Evolutionary conservation across 2,329 filamentous ascomycete species (phyloP).

Genomic region (Knufia fluminis): DNA sequence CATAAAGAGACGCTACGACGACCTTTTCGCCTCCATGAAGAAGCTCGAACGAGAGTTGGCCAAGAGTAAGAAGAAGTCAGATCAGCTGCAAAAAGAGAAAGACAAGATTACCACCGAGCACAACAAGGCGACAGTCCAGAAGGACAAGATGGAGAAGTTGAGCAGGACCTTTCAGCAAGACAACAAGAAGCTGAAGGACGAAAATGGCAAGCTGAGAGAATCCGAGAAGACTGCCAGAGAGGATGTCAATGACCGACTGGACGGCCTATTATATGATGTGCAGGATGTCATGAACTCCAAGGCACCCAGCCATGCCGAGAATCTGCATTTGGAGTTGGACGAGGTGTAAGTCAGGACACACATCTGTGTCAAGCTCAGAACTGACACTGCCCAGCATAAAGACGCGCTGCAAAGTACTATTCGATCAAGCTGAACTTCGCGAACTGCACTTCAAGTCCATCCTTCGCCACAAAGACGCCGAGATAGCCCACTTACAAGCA

Average conservation of each 20-base stretch:
- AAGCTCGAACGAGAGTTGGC: conserved; percentile 85
- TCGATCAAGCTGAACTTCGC: conserved; percentile 92
- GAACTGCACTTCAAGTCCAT: conserved; percentile 89
- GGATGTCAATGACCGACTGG: conserved; percentile 76
- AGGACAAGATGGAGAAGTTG: conserved; percentile 94
- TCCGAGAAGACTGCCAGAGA: conserved; percentile 73
- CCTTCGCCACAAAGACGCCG: conserved; percentile 87
- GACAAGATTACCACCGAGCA: conserved; percentile 81
- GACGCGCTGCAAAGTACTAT: conserved; percentile 81
- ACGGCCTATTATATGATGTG: conserved; percentile 69
- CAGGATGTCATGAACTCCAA: conserved; percentile 84
- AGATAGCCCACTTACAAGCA: conserved; percentile 84
- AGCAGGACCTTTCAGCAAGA: conserved; percentile 91
- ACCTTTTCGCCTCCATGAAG: conserved; percentile 90
- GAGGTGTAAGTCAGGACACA: conserved; percentile 57
- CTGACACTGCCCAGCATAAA: conserved; percentile 45
- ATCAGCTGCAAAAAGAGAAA: conserved; percentile 93
- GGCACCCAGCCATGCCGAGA: conserved; percentile 69
- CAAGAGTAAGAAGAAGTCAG: conserved; percentile 91
- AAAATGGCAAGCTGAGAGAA: conserved; percentile 85
- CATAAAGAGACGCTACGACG: conserved; percentile 81
- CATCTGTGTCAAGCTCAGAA: conserved; percentile 1
- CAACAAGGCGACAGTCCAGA: conserved; percentile 80
- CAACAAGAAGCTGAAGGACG: conserved; percentile 97
- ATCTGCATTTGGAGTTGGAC: conserved; percentile 78